These are phyloP conservation scores for Annulohypoxylon maeteangense DNA, from an alignment of 495 filamentous ascomycete species.

Conservation along the genomic window DNA sequence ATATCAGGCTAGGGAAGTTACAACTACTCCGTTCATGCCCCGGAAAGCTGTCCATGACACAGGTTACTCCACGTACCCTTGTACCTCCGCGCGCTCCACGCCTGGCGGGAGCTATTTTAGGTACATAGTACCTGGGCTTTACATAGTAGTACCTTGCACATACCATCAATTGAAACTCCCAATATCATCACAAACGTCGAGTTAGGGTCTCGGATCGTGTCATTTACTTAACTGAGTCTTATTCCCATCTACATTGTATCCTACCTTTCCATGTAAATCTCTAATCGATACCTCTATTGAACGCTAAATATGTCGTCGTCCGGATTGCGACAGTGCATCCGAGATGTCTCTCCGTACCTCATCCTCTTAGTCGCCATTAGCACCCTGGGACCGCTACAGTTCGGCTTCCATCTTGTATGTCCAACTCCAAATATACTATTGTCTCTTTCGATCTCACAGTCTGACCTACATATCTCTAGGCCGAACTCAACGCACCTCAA, in stretches of 20 bases:
- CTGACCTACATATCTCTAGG: slow-evolving; percentile 58
- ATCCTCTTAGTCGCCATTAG: slow-evolving; percentile 70
- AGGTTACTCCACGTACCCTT: neutral
- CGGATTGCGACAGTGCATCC: slow-evolving; percentile 45
- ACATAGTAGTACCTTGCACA: neutral
- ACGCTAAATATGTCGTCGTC: slow-evolving; percentile 49
- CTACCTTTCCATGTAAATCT: neutral
- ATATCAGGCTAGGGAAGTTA: neutral
- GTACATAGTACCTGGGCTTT: neutral
- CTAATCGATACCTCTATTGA: neutral
- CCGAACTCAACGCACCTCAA: slow-evolving; percentile 94
- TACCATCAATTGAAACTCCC: neutral
- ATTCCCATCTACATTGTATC: neutral
- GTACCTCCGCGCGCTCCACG: neutral
- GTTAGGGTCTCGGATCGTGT: neutral
- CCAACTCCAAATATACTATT: neutral
- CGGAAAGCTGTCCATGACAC: neutral
- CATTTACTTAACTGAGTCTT: neutral
- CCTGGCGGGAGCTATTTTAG: slow-evolving; percentile 1
- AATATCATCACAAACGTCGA: slow-evolving; percentile 1
- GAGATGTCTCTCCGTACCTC: slow-evolving; percentile 70
- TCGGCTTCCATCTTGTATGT: slow-evolving; percentile 90
- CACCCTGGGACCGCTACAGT: slow-evolving; percentile 86
- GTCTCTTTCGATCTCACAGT: neutral
- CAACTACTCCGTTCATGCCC: neutral